These are phyloP conservation scores for Eucalyptus polyanthemos DNA, from an alignment of 345 rosid genomes.

Conservation along the genomic window DNA sequence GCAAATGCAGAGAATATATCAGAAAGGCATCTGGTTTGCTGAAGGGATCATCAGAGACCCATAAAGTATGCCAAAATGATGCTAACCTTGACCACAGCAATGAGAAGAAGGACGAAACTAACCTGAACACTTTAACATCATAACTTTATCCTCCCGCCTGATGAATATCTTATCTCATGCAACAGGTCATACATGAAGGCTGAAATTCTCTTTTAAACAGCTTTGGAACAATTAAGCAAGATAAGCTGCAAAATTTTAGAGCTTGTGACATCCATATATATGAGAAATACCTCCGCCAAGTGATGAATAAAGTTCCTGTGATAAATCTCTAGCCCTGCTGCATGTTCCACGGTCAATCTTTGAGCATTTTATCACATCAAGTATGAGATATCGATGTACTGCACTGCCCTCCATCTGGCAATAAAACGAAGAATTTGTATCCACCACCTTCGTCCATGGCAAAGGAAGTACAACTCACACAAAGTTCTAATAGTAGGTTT, in stretches of 20 bases:
- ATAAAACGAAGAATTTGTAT: not conserved
- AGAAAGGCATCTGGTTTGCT: not conserved
- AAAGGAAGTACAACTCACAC: not conserved
- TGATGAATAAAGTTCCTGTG: not conserved
- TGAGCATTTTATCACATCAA: not conserved
- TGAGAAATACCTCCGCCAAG: not conserved
- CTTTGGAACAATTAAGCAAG: not conserved
- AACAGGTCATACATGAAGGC: not conserved
- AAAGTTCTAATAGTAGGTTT: not conserved
- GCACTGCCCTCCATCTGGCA: not conserved
- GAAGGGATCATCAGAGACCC: not conserved
- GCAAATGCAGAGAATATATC: not conserved
- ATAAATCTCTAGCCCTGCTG: not conserved
- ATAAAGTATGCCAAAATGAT: not conserved
- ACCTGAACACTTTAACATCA: not conserved
- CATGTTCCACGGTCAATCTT: not conserved
- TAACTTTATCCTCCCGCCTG: not conserved
- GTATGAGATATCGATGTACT: not conserved
- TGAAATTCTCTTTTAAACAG: not conserved
- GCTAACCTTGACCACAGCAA: not conserved
- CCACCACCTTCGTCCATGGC: not conserved
- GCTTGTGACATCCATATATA: not conserved
- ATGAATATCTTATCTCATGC: not conserved
- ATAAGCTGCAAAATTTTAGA: not conserved
- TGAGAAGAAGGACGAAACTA: not conserved